phyloP scores from a whole-genome alignment of 1,139 yeast genomes.

The Taphrina betulina region DNA sequence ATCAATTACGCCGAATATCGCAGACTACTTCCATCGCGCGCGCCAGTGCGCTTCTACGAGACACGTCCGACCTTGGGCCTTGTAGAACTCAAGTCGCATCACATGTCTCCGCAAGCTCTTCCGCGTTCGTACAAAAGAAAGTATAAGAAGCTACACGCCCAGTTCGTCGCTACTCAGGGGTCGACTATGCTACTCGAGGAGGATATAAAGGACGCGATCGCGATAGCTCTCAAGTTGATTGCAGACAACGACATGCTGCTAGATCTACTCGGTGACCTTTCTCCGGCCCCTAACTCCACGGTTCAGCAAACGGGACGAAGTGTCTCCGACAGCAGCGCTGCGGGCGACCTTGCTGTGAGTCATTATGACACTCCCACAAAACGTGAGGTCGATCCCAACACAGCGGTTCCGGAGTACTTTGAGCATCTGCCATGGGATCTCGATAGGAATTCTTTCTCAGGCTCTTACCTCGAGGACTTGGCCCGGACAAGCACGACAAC shows the following conservation, averaged over 20 bases:
- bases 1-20: no score
- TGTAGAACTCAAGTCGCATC: no score
- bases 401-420: conserved; percentile 14
- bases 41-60: no score
- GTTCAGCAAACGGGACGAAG: no score
- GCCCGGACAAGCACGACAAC: conserved; percentile 4
- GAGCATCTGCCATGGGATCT: conserved; percentile 22
- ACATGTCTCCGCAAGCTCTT: conserved; percentile 16
- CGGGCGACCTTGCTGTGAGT: background rate
- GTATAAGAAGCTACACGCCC: conserved; percentile 24
- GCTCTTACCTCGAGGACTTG: conserved; percentile 23
- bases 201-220: conserved; percentile 11
- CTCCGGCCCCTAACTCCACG: no score
- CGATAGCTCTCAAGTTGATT: conserved; percentile 16
- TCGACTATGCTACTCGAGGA: conserved; percentile 11
- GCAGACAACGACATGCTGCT: conserved; percentile 26
- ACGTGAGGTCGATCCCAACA: background rate
- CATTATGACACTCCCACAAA: background rate
- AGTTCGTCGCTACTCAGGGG: conserved; percentile 7
- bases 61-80: no score
- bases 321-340: background rate
- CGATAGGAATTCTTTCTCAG: conserved; percentile 10
- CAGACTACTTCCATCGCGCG: no score
- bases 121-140: conserved; percentile 28
- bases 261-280: conserved; percentile 8